Conservation (phyloP, 305 asterid species). For the Rubia occidens region DNA sequence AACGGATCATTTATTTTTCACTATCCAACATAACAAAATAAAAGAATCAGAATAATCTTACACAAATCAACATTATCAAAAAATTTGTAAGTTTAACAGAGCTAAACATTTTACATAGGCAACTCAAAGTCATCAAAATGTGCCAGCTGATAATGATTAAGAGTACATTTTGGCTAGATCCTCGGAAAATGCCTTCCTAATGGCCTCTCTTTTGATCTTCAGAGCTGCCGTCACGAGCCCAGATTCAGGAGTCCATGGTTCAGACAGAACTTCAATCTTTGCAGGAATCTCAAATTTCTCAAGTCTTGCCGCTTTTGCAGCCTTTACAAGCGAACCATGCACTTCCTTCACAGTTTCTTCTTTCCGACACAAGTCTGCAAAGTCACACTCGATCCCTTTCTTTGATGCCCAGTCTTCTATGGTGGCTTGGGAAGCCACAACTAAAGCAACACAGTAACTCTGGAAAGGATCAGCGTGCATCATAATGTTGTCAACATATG, state of each 20-base stretch:
- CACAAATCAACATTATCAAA: not conserved
- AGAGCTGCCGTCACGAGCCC: slow-evolving; percentile 47
- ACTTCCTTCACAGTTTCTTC: slow-evolving; percentile 70
- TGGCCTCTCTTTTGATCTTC: slow-evolving; percentile 41
- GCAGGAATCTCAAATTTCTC: slow-evolving; percentile 45
- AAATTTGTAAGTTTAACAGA: not conserved
- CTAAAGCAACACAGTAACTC: slow-evolving; percentile 78
- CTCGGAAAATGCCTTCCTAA: slow-evolving; percentile 33
- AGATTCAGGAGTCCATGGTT: slow-evolving; percentile 48
- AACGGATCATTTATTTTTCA: no score
- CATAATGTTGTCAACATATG: slow-evolving; percentile 77
- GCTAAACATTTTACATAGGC: not conserved
- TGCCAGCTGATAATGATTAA: slow-evolving; percentile 6
- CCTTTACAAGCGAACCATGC: slow-evolving; percentile 57
- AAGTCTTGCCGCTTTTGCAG: slow-evolving; percentile 34
- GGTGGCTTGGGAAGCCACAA: slow-evolving; percentile 63
- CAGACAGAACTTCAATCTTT: slow-evolving; percentile 34
- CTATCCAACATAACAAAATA: not conserved
- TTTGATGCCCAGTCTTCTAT: slow-evolving; percentile 80
- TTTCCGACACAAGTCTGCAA: slow-evolving; percentile 57
- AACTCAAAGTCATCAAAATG: slow-evolving; percentile 8
- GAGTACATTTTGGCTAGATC: slow-evolving; percentile 33
- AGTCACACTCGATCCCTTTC: slow-evolving; percentile 44
- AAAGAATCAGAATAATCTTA: not conserved
- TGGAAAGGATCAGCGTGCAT: slow-evolving; percentile 81